Base-by-base conservation (phyloP, 352 stramenopile species). In the Phytophthora macrochlamydospora region DNA sequence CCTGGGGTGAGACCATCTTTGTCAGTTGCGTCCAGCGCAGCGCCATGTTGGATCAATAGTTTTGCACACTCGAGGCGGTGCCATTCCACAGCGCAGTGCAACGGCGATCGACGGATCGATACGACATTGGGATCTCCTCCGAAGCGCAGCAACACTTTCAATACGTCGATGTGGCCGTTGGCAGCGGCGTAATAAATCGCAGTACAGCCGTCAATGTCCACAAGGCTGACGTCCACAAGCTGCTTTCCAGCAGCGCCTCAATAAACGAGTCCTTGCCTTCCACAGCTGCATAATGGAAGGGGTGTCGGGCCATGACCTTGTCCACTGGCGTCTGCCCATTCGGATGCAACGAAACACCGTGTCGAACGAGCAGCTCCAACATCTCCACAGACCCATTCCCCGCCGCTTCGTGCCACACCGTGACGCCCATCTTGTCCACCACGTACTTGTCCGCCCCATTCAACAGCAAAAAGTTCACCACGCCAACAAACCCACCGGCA, bases 51-150 rank as follows among this genome's bases (percentile, higher is more conserved):
- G 7, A 92, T 44, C 24, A 93, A 57, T 32, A 93, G 51, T 40
- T 62, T 50, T 33, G 91, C 83, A 32, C 85, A 93, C 11, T 82
- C 70, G 7, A 85, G 55, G n/a, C 83, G 85, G 11, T 76, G 78
- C 85, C 85, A 93, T 54, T 89, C 82, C 32, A 87, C 82, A 7
- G 85, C 85, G 58, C 85, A 93, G 71, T 93, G 85, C 64, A 93
- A 51, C 3, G 85, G 79, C 38, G 81, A 85, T 11, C 85, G 79
- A 7, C 85, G 81, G 35, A 90, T 75, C 18, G 85, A 93, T 32
- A 63, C 66, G 2, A 86, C 31, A 46, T 91, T 91, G 24, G 80
- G 65, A 37, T 93, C 80, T 12, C 69, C 83, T 32, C 75, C 73
- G 7, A 70, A 58, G 18, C 43, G 31, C 29, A 94, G 64, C 59